Conservation (phyloP, 2,329 filamentous ascomycete species). For the Xylariaceae sp. region DNA sequence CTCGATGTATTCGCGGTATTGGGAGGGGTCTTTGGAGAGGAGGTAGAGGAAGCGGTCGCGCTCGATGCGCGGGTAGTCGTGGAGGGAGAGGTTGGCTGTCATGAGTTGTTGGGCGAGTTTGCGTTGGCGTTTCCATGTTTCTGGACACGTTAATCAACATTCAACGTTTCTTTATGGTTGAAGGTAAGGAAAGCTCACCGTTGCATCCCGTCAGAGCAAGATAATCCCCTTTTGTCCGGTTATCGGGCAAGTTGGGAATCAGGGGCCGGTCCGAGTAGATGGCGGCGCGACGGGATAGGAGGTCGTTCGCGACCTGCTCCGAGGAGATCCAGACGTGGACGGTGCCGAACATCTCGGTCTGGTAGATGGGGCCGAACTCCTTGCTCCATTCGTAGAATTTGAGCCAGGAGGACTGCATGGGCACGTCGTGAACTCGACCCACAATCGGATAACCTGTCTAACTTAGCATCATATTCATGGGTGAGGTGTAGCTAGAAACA, state of each 20-base stretch:
- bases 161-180: too few species aligned
- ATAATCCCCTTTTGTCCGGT: constrained; percentile 43
- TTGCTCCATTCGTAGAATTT: constrained; percentile 46
- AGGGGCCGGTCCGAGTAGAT: constrained; percentile 45
- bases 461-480: neutral
- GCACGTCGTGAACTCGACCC: constrained; percentile 43
- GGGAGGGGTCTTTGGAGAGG: constrained; percentile 35
- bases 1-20: constrained; percentile 43
- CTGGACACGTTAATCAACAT: too few species aligned
- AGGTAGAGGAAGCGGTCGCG: constrained; percentile 42
- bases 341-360: constrained; percentile 42
- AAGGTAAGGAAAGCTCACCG: constrained; percentile 26
- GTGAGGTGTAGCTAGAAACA: constrained; percentile 9
- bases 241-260: constrained; percentile 44
- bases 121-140: constrained; percentile 45
- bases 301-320: constrained; percentile 41
- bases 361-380: constrained; percentile 43
- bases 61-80: constrained; percentile 41
- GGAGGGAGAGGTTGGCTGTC: constrained; percentile 35
- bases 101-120: constrained; percentile 43
- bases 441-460: constrained; percentile 38
- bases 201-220: constrained; percentile 42
- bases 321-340: constrained; percentile 46
- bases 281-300: constrained; percentile 37
- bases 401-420: constrained; percentile 38